These are phyloP conservation scores for Spiromastix sp. DNA, from an alignment of 2,329 filamentous ascomycete genomes.

Conservation along the genomic window DNA sequence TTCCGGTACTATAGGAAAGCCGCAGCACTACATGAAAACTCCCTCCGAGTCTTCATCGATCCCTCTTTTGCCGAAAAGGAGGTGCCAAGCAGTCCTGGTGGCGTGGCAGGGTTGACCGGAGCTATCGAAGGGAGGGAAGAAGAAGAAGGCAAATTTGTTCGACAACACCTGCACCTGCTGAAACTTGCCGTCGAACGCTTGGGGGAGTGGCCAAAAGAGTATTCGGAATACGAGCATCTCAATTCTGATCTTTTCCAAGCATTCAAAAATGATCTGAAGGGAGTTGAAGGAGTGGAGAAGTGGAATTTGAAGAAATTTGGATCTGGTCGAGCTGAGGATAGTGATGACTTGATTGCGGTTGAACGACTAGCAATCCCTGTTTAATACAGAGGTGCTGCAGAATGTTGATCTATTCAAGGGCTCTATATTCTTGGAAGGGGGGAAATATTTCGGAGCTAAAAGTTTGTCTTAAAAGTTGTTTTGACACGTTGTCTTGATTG, in stretches of 20 bases:
- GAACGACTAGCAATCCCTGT: too few species aligned
- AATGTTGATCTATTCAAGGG: too few species aligned
- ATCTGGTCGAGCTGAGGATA: conserved; percentile 35
- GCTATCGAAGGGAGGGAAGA: conserved; percentile 12
- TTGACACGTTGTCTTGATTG: too few species aligned
- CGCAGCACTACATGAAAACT: conserved; percentile 27
- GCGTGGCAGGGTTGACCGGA: conserved; percentile 14
- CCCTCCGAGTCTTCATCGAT: conserved; percentile 26
- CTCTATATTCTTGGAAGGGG: too few species aligned
- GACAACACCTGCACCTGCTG: conserved; percentile 28
- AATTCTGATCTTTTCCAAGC: conserved; percentile 33
- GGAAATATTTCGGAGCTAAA: too few species aligned
- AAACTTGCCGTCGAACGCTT: conserved; percentile 30
- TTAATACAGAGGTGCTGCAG: too few species aligned
- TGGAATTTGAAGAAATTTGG: conserved; percentile 34
- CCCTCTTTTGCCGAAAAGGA: conserved; percentile 21
- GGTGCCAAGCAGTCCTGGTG: not conserved
- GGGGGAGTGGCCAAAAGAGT: conserved; percentile 37
- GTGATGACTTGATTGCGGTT: too few species aligned
- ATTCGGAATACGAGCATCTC: conserved; percentile 38
- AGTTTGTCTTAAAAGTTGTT: too few species aligned
- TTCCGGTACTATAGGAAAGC: conserved; percentile 31
- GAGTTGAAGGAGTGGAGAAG: conserved; percentile 35
- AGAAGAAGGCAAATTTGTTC: conserved; percentile 21
- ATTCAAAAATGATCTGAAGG: conserved; percentile 24